Base-by-base conservation (phyloP, 2,329 filamentous ascomycete genomes). In the Shiraia sp. region DNA sequence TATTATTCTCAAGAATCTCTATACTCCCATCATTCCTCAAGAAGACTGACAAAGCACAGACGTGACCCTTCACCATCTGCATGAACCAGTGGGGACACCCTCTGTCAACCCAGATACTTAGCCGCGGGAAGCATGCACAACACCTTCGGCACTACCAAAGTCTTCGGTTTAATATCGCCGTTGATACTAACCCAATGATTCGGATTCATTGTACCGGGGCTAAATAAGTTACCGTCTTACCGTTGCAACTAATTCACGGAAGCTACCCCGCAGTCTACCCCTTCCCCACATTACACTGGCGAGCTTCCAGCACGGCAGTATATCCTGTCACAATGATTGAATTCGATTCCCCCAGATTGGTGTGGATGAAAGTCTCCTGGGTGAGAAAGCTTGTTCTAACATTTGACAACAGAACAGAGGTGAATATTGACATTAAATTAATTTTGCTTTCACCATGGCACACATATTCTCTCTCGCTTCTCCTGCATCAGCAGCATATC, bases 381-480 rank as follows among this genome's bases (percentile, higher is more conserved):
- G n/a, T n/a, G n/a, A n/a, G n/a, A n/a, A n/a, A n/a, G n/a, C n/a
- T n/a, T n/a, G n/a, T n/a, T n/a, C n/a, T n/a, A n/a, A n/a, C n/a
- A n/a, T n/a, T n/a, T n/a, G n/a, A n/a, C n/a, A n/a, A n/a, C n/a
- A n/a, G n/a, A n/a, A n/a, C n/a, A n/a, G n/a, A n/a, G n/a, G n/a
- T n/a, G n/a, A n/a, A n/a, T n/a, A n/a, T n/a, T n/a, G n/a, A 16
- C 13, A 10, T 32, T 13, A 27, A 37, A 9, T n/a, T n/a, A n/a
- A 36, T 24, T 10, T 8, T 32, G 3, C 13, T 32, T 41, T 13
- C 25, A 50, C n/a, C n/a, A 65, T 65, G 61, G 62, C 62, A n/a
- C 62, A 65, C 37, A 53, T 66, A 29, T 66, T 66, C 38, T 63
- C 61, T 6, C 59, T 65, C n/a, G 55, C 62, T 7, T 36, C 49